phyloP scores from a whole-genome alignment of 2,329 filamentous ascomycete species.

The Monosporascus sp. region DNA sequence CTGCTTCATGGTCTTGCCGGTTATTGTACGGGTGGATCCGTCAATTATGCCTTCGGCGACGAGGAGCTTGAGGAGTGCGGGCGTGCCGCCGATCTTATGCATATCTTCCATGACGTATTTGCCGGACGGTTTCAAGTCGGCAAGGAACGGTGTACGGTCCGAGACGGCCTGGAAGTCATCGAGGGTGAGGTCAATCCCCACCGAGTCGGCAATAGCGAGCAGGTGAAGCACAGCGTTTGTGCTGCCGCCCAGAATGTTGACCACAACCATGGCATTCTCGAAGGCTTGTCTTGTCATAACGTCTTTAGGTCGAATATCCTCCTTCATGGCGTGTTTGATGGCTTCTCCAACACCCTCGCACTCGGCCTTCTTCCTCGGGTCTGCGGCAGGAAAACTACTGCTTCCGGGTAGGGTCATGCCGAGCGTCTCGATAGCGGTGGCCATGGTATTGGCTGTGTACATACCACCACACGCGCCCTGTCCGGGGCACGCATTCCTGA shows the following conservation, averaged over 20 bases:
- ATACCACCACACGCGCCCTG: constrained; percentile 82
- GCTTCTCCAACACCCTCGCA: constrained; percentile 67
- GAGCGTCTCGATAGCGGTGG: constrained; percentile 66
- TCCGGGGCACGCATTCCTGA: constrained; percentile 83
- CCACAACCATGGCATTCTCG: constrained; percentile 78
- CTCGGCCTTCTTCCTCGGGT: constrained; percentile 65
- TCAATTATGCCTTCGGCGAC: constrained; percentile 78
- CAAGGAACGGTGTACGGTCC: constrained; percentile 72
- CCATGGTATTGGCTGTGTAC: constrained; percentile 76
- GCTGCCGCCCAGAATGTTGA: constrained; percentile 77
- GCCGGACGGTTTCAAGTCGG: constrained; percentile 79
- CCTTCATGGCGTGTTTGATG: constrained; percentile 67
- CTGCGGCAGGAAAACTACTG: constrained; percentile 73
- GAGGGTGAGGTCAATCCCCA: constrained; percentile 75
- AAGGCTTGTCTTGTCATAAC: constrained; percentile 77
- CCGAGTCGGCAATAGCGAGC: constrained; percentile 77
- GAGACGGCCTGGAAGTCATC: constrained; percentile 84
- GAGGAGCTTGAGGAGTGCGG: constrained; percentile 81
- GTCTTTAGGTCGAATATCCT: constrained; percentile 72
- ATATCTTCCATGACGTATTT: constrained; percentile 82
- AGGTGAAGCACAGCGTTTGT: constrained; percentile 83
- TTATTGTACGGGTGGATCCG: constrained; percentile 76
- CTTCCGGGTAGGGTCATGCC: constrained; percentile 79
- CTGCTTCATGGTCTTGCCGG: constrained; percentile 82
- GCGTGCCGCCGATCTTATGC: constrained; percentile 82